Evolutionary conservation across 192 early-diverging fungal genomes (phyloP).

Genomic region (Coemansia sp.): DNA sequence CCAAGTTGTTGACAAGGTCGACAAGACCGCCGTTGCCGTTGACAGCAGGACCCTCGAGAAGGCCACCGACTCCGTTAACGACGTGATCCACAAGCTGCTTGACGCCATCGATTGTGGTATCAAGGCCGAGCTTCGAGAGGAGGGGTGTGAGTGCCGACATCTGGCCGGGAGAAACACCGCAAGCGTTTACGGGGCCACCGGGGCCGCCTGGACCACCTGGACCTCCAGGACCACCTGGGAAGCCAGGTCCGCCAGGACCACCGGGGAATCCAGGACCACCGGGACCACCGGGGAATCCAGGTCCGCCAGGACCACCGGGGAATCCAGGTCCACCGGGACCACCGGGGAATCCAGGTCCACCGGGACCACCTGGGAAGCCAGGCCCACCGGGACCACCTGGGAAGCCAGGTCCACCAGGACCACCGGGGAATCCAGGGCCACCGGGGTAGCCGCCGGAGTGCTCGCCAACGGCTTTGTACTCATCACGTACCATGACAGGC

Average conservation of each 20-base stretch:
- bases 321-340: conserved; percentile 1
- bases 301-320: background rate
- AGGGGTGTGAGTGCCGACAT: conserved; percentile 52
- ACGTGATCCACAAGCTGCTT: conserved; percentile 52
- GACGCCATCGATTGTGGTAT: conserved; percentile 35
- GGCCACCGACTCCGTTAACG: conserved; percentile 27
- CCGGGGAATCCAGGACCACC: conserved; percentile 14
- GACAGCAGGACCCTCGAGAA: conserved; percentile 37
- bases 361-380: conserved; percentile 6
- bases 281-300: conserved; percentile 10
- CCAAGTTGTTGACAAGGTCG: conserved; percentile 50
- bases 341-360: background rate
- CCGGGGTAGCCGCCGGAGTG: background rate
- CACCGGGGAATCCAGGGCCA: conserved; percentile 14
- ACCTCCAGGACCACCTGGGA: conserved; percentile 6
- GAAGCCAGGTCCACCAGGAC: conserved; percentile 14
- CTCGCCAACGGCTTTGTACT: conserved; percentile 14
- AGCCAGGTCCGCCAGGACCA: conserved; percentile 1
- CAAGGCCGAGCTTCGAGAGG: conserved; percentile 41
- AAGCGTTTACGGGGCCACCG: conserved; percentile 13
- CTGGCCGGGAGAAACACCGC: conserved; percentile 43
- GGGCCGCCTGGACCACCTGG: conserved; percentile 11
- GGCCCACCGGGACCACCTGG: conserved; percentile 7
- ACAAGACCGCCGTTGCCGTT: conserved; percentile 31
- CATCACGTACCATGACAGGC: conserved; percentile 19